Evolutionary conservation across 805 yeast genomes (phyloP).

Genomic region (Suhomyces emberorum): DNA sequence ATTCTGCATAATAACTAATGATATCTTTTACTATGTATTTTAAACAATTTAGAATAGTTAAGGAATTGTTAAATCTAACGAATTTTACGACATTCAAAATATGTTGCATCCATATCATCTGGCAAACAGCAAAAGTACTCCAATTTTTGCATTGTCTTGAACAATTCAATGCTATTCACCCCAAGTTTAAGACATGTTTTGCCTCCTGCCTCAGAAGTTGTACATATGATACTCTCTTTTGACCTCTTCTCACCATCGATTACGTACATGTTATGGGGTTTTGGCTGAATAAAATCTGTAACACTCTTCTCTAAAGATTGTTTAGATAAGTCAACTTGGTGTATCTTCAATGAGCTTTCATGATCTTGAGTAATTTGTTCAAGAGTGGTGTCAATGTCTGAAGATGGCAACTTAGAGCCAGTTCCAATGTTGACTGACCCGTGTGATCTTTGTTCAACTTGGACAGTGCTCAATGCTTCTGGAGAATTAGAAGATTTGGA

Average conservation of each 20-base stretch:
- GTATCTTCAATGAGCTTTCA: conserved; percentile 1
- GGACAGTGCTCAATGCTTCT: conserved; percentile 9
- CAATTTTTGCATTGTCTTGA: conserved; percentile 47
- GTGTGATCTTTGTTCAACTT: conserved; percentile 28
- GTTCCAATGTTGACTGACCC: conserved; percentile 17
- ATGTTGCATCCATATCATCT: conserved; percentile 46
- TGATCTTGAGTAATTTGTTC: conserved; percentile 21
- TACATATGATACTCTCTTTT: conserved; percentile 44
- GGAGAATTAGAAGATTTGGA: conserved; percentile 3
- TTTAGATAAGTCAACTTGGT: conserved; percentile 1
- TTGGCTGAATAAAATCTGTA: conserved; percentile 25
- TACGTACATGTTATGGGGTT: conserved; percentile 34
- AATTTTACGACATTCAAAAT: conserved; percentile 50
- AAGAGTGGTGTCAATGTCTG: conserved; percentile 28
- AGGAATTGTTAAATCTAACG: conserved; percentile 5
- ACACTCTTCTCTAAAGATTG: conserved; percentile 19
- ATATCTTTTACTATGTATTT: too few species aligned
- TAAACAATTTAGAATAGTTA: too few species aligned
- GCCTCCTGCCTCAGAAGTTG: conserved; percentile 41
- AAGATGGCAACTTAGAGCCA: conserved; percentile 1
- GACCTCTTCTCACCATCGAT: conserved; percentile 41
- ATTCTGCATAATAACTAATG: too few species aligned
- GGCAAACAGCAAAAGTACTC: conserved; percentile 51
- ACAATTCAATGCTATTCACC: conserved; percentile 39
- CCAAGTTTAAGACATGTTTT: conserved; percentile 46